Percentiles rank a stretch among this genome's conserved stretches.
These are phyloP conservation scores for Salinomyces thailandicus DNA, from an alignment of 2,329 filamentous ascomycete species.

Conservation along the genomic window DNA sequence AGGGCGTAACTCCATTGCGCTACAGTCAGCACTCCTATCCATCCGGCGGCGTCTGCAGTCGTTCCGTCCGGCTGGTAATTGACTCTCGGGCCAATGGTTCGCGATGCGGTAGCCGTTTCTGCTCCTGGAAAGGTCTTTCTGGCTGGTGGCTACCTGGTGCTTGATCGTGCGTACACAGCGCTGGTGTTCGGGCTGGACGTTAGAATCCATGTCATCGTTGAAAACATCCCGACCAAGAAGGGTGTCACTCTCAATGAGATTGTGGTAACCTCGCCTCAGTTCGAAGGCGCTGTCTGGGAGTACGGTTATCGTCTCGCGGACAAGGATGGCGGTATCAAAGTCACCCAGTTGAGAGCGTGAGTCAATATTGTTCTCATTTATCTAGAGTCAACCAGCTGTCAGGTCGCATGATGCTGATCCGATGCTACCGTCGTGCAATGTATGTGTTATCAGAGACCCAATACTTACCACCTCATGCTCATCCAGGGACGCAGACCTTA, in stretches of 20 bases:
- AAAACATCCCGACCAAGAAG: constrained; percentile 46
- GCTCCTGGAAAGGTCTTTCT: constrained; percentile 94
- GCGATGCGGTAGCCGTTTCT: constrained; percentile 47
- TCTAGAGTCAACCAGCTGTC: too few species aligned
- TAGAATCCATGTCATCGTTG: constrained; percentile 50
- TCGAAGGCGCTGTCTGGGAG: constrained; percentile 74
- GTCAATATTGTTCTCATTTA: too few species aligned
- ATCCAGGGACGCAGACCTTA: constrained; percentile 26
- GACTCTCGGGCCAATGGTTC: constrained; percentile 8
- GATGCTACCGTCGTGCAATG: neutral
- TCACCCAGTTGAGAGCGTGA: constrained; percentile 70
- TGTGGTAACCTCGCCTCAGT: constrained; percentile 84
- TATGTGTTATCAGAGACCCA: neutral
- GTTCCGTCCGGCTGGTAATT: constrained; percentile 1
- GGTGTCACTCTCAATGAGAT: constrained; percentile 59
- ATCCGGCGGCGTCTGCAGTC: too few species aligned
- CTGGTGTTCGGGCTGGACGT: constrained; percentile 56
- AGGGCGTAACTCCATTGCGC: neutral
- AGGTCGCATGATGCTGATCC: too few species aligned
- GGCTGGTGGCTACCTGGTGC: constrained; percentile 87
- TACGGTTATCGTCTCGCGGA: constrained; percentile 65
- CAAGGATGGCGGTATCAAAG: constrained; percentile 66
- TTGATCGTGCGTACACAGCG: constrained; percentile 77
- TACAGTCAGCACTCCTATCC: neutral
- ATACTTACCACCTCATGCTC: constrained; percentile 4